Conservation (phyloP, 345 rosid species). For the Ceriops zippeliana region DNA sequence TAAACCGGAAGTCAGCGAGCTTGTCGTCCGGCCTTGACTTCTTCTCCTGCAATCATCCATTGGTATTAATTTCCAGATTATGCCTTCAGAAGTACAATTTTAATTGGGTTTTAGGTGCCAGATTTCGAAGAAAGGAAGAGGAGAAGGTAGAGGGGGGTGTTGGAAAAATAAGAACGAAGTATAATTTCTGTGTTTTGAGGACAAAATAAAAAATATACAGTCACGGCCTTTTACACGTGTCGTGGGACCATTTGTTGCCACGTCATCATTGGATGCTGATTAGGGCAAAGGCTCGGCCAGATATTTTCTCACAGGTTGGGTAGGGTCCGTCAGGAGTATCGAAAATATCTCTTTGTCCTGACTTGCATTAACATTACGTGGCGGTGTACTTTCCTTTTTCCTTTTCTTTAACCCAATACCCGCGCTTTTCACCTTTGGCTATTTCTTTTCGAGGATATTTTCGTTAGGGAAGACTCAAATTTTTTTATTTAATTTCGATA, state of each 20-base stretch:
- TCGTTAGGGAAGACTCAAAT: too few relatives aligned
- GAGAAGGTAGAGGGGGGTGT: too few relatives aligned
- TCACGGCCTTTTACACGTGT: slow-evolving; percentile 79
- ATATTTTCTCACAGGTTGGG: slow-evolving; percentile 30
- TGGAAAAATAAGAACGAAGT: too few relatives aligned
- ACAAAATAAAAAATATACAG: slow-evolving; percentile 41
- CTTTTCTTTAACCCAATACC: too few relatives aligned
- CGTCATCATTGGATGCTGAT: slow-evolving; percentile 34
- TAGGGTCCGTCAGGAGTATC: neutral
- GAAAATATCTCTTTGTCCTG: slow-evolving; percentile 42
- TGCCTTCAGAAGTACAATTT: too few relatives aligned
- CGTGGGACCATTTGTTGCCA: slow-evolving; percentile 30
- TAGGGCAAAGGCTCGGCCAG: slow-evolving; percentile 12
- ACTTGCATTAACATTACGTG: neutral
- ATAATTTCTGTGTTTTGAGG: neutral
- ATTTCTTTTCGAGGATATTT: too few relatives aligned
- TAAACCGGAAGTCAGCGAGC: slow-evolving; percentile 26
- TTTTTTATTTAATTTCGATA: too few relatives aligned
- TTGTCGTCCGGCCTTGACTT: slow-evolving; percentile 19
- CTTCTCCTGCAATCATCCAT: slow-evolving; percentile 34
- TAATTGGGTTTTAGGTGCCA: too few relatives aligned
- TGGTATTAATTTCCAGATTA: neutral
- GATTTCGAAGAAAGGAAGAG: too few relatives aligned
- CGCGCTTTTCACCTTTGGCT: too few relatives aligned
- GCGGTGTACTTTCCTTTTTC: neutral